phyloP scores from a whole-genome alignment of 2,329 filamentous ascomycete genomes.

The Talaromyces albobiverticillius region DNA sequence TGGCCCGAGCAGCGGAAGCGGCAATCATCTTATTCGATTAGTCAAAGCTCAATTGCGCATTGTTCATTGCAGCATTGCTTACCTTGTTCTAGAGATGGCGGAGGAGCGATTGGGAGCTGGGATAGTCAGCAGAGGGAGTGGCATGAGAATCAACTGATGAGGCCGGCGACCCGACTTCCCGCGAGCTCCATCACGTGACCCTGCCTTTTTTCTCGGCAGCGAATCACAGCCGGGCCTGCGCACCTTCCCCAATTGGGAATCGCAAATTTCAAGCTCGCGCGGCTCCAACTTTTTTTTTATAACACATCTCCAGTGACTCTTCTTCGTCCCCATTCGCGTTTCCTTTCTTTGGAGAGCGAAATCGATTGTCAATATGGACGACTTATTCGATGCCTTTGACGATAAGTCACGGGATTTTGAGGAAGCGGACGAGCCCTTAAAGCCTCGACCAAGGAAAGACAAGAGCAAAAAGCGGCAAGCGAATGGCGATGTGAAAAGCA shows the following conservation, averaged over 20 bases:
- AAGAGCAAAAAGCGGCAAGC: conserved; percentile 82
- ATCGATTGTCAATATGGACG: conserved; percentile 57
- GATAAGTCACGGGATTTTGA: conserved; percentile 55
- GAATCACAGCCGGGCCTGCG: conserved; percentile 20
- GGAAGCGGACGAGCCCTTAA: conserved; percentile 29
- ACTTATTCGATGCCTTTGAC: conserved; percentile 80
- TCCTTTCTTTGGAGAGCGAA: neutral
- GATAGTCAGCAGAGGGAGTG: conserved; percentile 6
- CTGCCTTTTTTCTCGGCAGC: neutral
- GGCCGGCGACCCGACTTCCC: conserved; percentile 7
- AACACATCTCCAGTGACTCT: neutral
- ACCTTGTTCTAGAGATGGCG: conserved; percentile 27
- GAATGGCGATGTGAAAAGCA: conserved; percentile 70
- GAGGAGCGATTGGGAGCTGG: conserved; percentile 7
- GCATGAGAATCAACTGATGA: conserved; percentile 9
- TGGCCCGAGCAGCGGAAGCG: conserved; percentile 61
- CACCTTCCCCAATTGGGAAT: conserved; percentile 24
- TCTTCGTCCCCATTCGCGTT: conserved; percentile 3
- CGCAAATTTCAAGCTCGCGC: conserved; percentile 31
- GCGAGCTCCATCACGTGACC: conserved; percentile 14
- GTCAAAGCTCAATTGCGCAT: conserved; percentile 40
- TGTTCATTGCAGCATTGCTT: conserved; percentile 15
- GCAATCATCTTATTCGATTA: conserved; percentile 70
- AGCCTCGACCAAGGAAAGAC: conserved; percentile 49
- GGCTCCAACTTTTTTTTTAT: conserved; percentile 12